phyloP scores from a whole-genome alignment of 495 filamentous ascomycete genomes.

The Chlorociboria aeruginascens region DNA sequence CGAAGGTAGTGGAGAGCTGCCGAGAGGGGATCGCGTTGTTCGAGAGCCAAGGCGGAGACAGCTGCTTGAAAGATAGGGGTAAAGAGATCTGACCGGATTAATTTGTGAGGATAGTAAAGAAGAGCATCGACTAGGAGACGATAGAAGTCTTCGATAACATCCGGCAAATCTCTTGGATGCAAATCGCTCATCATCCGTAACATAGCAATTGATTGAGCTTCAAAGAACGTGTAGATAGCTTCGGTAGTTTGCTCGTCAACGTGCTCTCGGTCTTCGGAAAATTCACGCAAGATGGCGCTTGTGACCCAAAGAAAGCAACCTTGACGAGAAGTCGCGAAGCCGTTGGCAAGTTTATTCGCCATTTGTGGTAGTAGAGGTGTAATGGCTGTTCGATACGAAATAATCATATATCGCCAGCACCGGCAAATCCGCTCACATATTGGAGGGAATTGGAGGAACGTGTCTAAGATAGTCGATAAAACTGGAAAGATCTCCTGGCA shows the following conservation, averaged over 20 bases:
- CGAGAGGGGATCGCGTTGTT: slow-evolving; percentile 82
- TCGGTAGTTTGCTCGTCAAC: slow-evolving; percentile 77
- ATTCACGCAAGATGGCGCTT: slow-evolving; percentile 87
- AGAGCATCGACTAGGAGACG: slow-evolving; percentile 81
- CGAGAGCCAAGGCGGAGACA: slow-evolving; percentile 68
- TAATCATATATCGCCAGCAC: slow-evolving; percentile 92
- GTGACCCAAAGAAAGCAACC: slow-evolving; percentile 98
- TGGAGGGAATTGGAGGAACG: slow-evolving; percentile 70
- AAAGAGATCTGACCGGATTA: slow-evolving; percentile 66
- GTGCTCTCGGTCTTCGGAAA: slow-evolving; percentile 74
- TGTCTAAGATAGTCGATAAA: slow-evolving; percentile 69
- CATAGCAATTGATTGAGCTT: slow-evolving; percentile 80
- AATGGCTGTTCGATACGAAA: slow-evolving; percentile 86
- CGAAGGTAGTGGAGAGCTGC: slow-evolving; percentile 89
- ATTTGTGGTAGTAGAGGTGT: slow-evolving; percentile 71
- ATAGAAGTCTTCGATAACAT: slow-evolving; percentile 99
- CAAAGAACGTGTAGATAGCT: slow-evolving; percentile 86
- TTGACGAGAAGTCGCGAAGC: slow-evolving; percentile 77
- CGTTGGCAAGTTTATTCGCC: slow-evolving; percentile 73
- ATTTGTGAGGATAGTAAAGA: slow-evolving; percentile 77
- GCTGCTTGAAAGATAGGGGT: slow-evolving; percentile 77
- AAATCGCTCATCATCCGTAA: slow-evolving; percentile 80
- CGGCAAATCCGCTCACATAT: slow-evolving; percentile 89
- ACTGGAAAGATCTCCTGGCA: slow-evolving; percentile 88
- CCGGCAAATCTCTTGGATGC: slow-evolving; percentile 75